A percentile compares a stretch with the other conserved stretches of the same genome.
These are phyloP conservation scores for Phoma herbarum DNA, from an alignment of 2,329 filamentous ascomycete genomes.

Conservation along the genomic window DNA sequence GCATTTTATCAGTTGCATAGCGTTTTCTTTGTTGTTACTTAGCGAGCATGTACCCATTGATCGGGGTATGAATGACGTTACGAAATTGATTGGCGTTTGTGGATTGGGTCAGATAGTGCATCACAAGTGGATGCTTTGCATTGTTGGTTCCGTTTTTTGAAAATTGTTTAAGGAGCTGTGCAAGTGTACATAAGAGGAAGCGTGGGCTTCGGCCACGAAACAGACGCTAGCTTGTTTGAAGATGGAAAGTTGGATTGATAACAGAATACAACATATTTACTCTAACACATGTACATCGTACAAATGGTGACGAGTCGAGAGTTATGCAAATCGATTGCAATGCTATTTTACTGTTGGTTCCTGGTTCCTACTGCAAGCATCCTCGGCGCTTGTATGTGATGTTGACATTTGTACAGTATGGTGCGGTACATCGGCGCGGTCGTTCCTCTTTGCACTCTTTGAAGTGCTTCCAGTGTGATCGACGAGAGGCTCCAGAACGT, in stretches of 20 bases:
- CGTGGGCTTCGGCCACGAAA: not conserved
- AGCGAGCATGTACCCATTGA: constrained; percentile 1
- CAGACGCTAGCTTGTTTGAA: not conserved
- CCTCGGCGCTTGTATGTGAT: too few relatives aligned
- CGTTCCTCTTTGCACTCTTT: too few relatives aligned
- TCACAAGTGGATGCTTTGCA: not conserved
- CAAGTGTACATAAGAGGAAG: not conserved
- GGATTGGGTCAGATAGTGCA: constrained; percentile 17
- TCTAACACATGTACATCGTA: too few relatives aligned
- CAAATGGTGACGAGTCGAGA: too few relatives aligned
- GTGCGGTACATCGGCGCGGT: too few relatives aligned
- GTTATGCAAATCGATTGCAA: too few relatives aligned
- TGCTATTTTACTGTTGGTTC: too few relatives aligned
- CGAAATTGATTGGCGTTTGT: constrained; percentile 11
- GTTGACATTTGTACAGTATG: too few relatives aligned
- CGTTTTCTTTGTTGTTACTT: not conserved
- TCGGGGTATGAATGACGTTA: constrained; percentile 6
- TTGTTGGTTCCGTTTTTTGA: constrained; percentile 1
- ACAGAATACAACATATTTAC: not conserved
- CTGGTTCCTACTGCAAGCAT: too few relatives aligned
- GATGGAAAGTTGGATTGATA: not conserved
- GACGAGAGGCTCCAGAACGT: too few relatives aligned
- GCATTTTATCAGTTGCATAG: constrained; percentile 12
- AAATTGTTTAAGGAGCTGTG: not conserved
- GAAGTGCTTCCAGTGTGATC: too few relatives aligned